phyloP scores from a whole-genome alignment of 768 basidiomycete genomes.

The Termitomyces sp. region DNA sequence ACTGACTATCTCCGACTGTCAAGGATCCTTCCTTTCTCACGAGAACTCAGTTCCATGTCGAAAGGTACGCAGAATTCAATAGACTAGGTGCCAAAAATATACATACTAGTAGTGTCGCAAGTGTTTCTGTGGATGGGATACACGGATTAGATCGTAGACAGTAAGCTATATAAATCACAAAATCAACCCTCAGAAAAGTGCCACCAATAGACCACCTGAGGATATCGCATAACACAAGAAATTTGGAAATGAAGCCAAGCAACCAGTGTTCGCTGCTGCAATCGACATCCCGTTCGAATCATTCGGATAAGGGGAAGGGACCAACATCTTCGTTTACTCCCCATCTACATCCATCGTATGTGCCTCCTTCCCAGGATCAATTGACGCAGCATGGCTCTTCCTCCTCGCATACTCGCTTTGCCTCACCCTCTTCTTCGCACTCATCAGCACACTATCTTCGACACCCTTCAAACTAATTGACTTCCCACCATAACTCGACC shows the following conservation, averaged over 20 bases:
- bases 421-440: slow-evolving; percentile 67
- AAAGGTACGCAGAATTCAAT: not conserved
- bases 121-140: not conserved
- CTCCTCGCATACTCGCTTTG: slow-evolving; percentile 72
- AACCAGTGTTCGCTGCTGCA: not conserved
- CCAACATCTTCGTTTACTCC: not conserved
- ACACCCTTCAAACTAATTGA: slow-evolving; percentile 23
- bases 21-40: not conserved
- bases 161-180: not conserved
- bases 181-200: not conserved
- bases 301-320: not conserved
- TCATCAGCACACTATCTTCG: slow-evolving; percentile 42
- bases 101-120: not conserved
- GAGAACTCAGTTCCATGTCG: not conserved
- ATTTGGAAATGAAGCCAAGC: not conserved
- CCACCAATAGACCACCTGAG: not conserved
- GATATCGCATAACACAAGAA: not conserved
- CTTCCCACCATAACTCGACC: slow-evolving; percentile 34
- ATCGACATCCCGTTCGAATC: not conserved
- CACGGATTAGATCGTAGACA: not conserved
- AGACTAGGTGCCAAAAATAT: not conserved
- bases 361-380: slow-evolving; percentile 2
- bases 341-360: slow-evolving; percentile 10
- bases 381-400: slow-evolving; percentile 34
- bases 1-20: too few relatives aligned